These are phyloP conservation scores for Pestalotiopsis sp. DNA, from an alignment of 2,329 filamentous ascomycete species.

Conservation along the genomic window DNA sequence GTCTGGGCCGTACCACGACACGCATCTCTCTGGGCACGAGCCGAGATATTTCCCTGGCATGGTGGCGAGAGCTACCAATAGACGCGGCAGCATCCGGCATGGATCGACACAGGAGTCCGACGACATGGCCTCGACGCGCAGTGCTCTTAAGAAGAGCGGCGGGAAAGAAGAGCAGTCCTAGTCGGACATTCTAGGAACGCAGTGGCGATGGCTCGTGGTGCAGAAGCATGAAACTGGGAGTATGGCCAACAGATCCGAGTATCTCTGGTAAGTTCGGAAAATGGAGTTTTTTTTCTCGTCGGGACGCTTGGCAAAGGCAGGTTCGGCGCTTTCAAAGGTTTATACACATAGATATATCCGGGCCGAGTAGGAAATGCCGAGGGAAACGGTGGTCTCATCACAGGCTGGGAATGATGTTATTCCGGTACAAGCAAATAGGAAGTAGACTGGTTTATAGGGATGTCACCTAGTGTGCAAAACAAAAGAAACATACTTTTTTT, in stretches of 20 bases:
- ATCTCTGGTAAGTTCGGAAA: neutral
- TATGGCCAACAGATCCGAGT: neutral
- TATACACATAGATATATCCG: too few relatives aligned
- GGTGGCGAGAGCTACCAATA: conserved; percentile 50
- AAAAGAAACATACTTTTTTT: neutral
- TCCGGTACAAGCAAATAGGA: neutral
- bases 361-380: too few relatives aligned
- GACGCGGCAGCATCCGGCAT: conserved; percentile 43
- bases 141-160: conserved; percentile 17
- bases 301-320: too few relatives aligned
- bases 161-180: conserved; percentile 21
- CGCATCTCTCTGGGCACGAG: conserved; percentile 59
- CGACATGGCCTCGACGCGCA: conserved; percentile 22
- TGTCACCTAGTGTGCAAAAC: neutral
- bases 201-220: neutral
- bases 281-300: too few relatives aligned
- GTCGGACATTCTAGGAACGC: neutral
- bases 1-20: conserved; percentile 35
- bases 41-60: conserved; percentile 74
- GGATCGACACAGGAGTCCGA: conserved; percentile 42
- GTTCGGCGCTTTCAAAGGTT: neutral
- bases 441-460: neutral
- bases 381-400: too few relatives aligned
- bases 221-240: neutral
- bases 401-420: too few relatives aligned